These are phyloP conservation scores for Aurifilum marmelostoma DNA, from an alignment of 2,329 filamentous ascomycete species.

Conservation along the genomic window DNA sequence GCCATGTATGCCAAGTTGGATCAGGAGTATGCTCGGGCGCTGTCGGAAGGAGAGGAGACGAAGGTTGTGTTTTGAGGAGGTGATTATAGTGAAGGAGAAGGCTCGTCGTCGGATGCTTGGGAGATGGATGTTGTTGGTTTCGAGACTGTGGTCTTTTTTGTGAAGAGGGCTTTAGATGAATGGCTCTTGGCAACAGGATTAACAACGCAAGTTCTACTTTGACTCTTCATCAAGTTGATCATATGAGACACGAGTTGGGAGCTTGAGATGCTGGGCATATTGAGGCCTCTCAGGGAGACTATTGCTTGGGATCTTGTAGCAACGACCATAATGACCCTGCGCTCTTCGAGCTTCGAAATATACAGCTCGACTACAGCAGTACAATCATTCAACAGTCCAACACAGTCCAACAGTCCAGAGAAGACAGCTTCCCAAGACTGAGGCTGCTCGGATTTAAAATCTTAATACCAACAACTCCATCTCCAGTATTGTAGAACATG, in stretches of 20 bases:
- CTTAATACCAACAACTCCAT: background rate
- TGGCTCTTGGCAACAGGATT: background rate
- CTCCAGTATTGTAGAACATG: background rate
- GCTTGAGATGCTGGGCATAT: no score
- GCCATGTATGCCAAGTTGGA: constrained; percentile 24
- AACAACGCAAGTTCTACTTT: background rate
- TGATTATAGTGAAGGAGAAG: background rate
- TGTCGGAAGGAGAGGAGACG: background rate
- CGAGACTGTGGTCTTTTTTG: background rate
- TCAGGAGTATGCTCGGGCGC: constrained; percentile 19
- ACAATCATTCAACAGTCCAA: background rate
- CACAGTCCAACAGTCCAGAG: background rate
- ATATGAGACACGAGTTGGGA: no score
- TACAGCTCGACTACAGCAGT: background rate
- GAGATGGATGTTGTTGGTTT: background rate
- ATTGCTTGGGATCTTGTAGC: no score
- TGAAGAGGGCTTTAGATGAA: background rate
- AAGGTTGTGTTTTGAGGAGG: constrained; percentile 12
- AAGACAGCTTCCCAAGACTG: background rate
- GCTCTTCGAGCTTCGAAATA: no score
- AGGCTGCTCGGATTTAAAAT: background rate
- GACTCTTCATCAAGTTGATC: background rate
- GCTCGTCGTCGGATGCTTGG: background rate
- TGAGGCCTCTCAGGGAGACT: no score
- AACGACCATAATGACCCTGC: no score